phyloP scores from a whole-genome alignment of 1,284 basidiomycete species.

The Erythrobasidium hasegawianum region DNA sequence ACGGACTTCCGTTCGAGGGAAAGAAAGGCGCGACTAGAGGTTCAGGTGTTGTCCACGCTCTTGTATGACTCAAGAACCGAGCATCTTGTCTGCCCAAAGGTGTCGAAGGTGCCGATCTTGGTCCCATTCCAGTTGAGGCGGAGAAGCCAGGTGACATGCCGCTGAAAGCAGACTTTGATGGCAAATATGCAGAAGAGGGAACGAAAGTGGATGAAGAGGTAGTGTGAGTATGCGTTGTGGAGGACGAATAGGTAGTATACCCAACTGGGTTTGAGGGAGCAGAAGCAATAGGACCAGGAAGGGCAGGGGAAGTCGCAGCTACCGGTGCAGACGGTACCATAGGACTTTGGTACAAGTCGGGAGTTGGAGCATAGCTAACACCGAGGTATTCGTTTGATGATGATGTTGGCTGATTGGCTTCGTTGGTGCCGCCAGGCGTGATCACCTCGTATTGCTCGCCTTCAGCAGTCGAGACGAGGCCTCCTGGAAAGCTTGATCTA shows the following conservation, averaged over 20 bases:
- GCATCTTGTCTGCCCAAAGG: slow-evolving; percentile 27
- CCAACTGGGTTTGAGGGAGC: neutral
- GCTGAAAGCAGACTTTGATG: slow-evolving; percentile 4
- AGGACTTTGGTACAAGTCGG: neutral
- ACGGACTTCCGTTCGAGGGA: neutral
- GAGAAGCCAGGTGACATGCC: neutral
- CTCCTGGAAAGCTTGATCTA: neutral
- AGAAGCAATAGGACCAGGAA: neutral
- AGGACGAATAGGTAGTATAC: slow-evolving; percentile 5
- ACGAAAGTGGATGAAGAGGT: slow-evolving; percentile 10
- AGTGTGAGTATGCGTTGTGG: neutral
- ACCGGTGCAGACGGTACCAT: neutral
- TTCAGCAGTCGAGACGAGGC: neutral
- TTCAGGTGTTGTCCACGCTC: slow-evolving; percentile 2
- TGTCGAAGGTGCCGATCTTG: slow-evolving; percentile 30
- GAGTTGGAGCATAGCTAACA: slow-evolving; percentile 1
- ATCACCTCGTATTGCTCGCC: neutral
- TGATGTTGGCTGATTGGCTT: neutral
- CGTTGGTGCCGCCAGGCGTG: no score
- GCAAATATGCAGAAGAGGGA: slow-evolving; percentile 23
- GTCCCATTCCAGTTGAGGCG: neutral
- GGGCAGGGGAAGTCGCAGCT: neutral
- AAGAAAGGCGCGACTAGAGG: neutral
- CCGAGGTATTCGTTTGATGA: neutral
- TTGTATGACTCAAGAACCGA: slow-evolving; percentile 16